These are phyloP conservation scores for Astrothelium subdiscretum DNA, from an alignment of 495 filamentous ascomycete genomes.

Conservation along the genomic window DNA sequence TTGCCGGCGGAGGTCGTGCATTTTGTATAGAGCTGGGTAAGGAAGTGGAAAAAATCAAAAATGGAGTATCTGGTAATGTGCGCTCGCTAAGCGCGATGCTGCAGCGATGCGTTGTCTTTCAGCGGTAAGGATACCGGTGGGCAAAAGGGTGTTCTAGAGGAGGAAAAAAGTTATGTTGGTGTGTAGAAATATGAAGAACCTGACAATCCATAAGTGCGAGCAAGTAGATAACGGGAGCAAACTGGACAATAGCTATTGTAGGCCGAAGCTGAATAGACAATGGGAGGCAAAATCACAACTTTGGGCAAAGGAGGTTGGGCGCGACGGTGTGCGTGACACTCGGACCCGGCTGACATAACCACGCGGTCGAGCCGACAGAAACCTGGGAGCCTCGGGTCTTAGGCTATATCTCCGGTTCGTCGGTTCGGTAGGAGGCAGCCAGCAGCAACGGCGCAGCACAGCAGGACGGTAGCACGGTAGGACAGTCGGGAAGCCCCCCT, in stretches of 20 bases:
- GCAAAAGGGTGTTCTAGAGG: not conserved
- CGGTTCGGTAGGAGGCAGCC: too few species aligned
- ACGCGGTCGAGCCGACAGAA: not conserved
- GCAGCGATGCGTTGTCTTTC: not conserved
- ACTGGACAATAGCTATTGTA: not conserved
- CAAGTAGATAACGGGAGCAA: not conserved
- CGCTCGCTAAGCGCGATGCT: not conserved
- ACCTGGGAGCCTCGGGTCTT: too few species aligned
- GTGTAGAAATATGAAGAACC: not conserved
- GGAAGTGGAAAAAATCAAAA: not conserved
- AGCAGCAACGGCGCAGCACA: not conserved
- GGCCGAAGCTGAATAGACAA: not conserved
- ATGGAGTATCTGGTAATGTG: not conserved
- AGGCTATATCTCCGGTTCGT: too few species aligned
- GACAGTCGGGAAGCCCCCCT: not conserved
- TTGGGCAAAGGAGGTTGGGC: not conserved
- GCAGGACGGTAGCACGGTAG: too few species aligned
- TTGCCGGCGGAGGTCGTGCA: conserved; percentile 73
- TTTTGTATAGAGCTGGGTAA: conserved; percentile 24
- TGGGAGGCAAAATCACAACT: not conserved
- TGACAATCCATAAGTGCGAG: not conserved
- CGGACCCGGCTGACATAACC: not conserved
- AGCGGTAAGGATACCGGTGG: not conserved
- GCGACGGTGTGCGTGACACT: not conserved
- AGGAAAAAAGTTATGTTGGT: not conserved